Percentiles rank a stretch among this genome's conserved stretches.
phyloP scores from a whole-genome alignment of 2,329 filamentous ascomycete genomes.

The Cercospora nicotianae region DNA sequence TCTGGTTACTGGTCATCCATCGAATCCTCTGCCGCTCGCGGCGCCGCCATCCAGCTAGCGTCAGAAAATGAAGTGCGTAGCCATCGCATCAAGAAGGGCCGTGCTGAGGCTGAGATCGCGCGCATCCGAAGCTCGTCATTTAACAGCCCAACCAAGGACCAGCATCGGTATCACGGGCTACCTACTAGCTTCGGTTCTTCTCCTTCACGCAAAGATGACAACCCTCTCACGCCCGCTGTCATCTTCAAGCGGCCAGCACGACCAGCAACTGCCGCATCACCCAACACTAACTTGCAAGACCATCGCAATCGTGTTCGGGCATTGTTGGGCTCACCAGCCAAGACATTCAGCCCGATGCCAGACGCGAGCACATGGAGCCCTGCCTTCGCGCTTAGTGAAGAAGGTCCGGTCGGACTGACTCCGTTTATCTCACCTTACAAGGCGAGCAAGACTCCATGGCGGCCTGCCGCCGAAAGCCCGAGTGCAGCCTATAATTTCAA shows the following conservation, averaged over 20 bases:
- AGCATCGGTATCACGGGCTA: constrained; percentile 53
- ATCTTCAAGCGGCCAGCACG: constrained; percentile 71
- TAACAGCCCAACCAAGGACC: constrained; percentile 76
- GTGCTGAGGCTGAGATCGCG: constrained; percentile 93
- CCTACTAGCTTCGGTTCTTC: constrained; percentile 40
- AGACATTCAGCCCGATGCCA: constrained; percentile 52
- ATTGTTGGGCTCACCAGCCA: constrained; percentile 76
- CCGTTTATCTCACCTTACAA: constrained; percentile 38
- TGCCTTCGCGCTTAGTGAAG: constrained; percentile 65
- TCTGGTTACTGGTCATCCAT: constrained; percentile 97
- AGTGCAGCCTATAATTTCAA: constrained; percentile 31
- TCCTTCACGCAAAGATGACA: constrained; percentile 41
- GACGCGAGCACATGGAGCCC: constrained; percentile 65
- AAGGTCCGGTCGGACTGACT: constrained; percentile 56
- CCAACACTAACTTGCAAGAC: constrained; percentile 85
- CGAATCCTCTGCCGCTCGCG: constrained; percentile 82
- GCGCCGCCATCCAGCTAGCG: constrained; percentile 61
- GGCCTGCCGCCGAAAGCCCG: constrained; percentile 30
- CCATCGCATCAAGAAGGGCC: constrained; percentile 70
- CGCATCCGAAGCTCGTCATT: constrained; percentile 89
- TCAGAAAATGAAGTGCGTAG: constrained; percentile 73
- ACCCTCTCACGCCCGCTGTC: constrained; percentile 76
- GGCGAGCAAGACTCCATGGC: constrained; percentile 39
- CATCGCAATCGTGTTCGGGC: constrained; percentile 81
- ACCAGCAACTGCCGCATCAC: constrained; percentile 76